These are phyloP conservation scores for Puya raimondii DNA, from an alignment of 176 grass and related monocot species.

Conservation along the genomic window DNA sequence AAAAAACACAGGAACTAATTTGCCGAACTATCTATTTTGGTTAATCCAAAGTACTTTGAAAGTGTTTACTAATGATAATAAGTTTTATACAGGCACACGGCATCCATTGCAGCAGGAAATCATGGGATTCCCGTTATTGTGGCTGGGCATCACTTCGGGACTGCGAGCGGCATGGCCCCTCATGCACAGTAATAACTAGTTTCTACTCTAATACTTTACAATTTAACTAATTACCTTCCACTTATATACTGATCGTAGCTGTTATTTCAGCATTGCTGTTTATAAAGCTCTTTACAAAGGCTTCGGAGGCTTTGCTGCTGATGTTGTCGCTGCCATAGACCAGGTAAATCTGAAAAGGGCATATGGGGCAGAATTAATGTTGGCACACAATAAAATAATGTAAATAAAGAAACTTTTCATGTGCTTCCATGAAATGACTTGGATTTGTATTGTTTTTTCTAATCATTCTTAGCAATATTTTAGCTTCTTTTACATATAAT, in stretches of 20 bases:
- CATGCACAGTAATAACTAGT: constrained; percentile 68
- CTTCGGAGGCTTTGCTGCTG: constrained; percentile 98
- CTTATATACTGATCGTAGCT: not conserved
- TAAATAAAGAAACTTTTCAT: not conserved
- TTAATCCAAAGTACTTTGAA: not conserved
- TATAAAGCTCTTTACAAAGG: constrained; percentile 99
- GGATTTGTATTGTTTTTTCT: not conserved
- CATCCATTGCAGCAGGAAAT: constrained; percentile 92
- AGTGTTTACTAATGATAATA: not conserved
- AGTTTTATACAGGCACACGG: constrained; percentile 63
- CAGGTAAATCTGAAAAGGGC: constrained; percentile 39
- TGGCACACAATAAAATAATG: not conserved
- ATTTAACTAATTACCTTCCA: not conserved
- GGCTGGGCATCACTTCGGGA: constrained; percentile 79
- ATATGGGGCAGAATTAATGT: not conserved
- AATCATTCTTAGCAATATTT: no score
- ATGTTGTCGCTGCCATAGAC: constrained; percentile 98
- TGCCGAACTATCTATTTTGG: not conserved
- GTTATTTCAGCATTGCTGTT: constrained; percentile 71
- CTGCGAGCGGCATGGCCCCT: constrained; percentile 99
- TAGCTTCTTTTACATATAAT: not conserved
- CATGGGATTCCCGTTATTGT: constrained; percentile 86
- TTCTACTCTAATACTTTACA: constrained; percentile 11
- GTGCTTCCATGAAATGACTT: not conserved
- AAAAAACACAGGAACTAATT: not conserved